Base-by-base conservation (phyloP, 2,329 filamentous ascomycete genomes). In the Aspergillus aculeatinus region DNA sequence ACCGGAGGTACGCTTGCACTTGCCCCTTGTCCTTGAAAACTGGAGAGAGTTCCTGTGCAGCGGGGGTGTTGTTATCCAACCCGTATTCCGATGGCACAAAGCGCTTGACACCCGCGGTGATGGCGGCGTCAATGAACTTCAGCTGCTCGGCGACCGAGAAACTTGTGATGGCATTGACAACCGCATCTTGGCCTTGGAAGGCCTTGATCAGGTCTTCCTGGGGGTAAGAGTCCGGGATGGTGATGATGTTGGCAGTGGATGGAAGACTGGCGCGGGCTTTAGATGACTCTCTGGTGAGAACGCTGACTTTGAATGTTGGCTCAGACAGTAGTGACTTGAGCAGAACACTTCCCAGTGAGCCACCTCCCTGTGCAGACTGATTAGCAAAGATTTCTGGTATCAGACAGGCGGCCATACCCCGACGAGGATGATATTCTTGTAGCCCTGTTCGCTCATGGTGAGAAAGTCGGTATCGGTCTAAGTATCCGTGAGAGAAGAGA, bases 21-120 rank as follows among this genome's bases (percentile, higher is more conserved):
- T 31, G 48, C 1, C 56, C 58, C 48, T 65, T 65, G 2, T 61
- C 62, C 6, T 25, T 48, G 52, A 62, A 64, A 4, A 65, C 55
- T 2, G 31, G 11, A 7, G 51, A 53, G 5, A 65, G 52, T 3
- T 51, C 57, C 19, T 47, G 27, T 3, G 60, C 62, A 2, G 42
- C 54, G 2, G 55, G 23, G 4, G 44, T 59, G 19, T 63, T 63
- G 33, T 63, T 65, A 19, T 61, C 60, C 3, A 51, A 27, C 1
- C 63, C 64, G 23, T 64, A 66, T 54, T 66, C 64, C 1, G 59
- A 60, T 2, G 64, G 60, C 14, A 66, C 51, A 44, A 59, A 64
- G 2, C 56, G 56, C 52, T 59, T 56, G 16, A 61, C 60, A 6
- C 49, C 44, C 1, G 60, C 60, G 1, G 57, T 48, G 14, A 63